Evolutionary conservation across 345 rosid genomes (phyloP), one percentile per base, ranked within the genome.

Genomic region (Stellera chamaejasme): DNA sequence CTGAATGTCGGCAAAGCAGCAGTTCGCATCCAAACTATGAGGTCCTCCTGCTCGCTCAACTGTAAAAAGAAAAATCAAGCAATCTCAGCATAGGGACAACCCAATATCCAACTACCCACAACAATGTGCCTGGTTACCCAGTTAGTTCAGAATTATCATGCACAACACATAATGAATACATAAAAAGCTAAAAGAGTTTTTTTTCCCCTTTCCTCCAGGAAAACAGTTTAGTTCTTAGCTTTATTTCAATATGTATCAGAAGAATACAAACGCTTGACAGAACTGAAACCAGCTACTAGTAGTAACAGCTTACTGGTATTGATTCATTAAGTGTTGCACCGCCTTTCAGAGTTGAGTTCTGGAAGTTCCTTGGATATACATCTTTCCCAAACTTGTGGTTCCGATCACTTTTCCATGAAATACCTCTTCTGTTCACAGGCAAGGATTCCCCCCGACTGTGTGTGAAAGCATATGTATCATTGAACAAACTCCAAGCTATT

Each of bases 1-100:
- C 97, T 87, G 69, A 93, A 93, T 55, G 99, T 93, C 55, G 97
- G 99, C 69, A 89, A 77, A 10, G 99, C 99, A 63, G 99, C 99
- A n/a, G 99, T 93, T 72, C 97, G 82, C 99, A 93, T 93, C 99
- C 97, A 90, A 52, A 93, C 99, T 3, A 93, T 87, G 58, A 93
- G 97, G 72, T 85, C 82, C 69, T 93, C 99, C 60, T 93, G 99
- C 68, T 87, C 67, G 59, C 90, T 90, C 75, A 93, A 79, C 97
- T 90, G 83, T 59, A 49, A 58, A 64, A 68, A 50, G 60, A 60
- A 16, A 14, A 42, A 56, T 8, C 39, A 32, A 32, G 39, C 39
- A 32, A 32, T 32, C 9, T 32, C 6, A 32, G 39, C 9, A 5
- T 32, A 32, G 39, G 39, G 9, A 5, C 7, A 4, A 32, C 39